phyloP scores from a whole-genome alignment of 2,329 filamentous ascomycete genomes.

The Microcera coccophila region DNA sequence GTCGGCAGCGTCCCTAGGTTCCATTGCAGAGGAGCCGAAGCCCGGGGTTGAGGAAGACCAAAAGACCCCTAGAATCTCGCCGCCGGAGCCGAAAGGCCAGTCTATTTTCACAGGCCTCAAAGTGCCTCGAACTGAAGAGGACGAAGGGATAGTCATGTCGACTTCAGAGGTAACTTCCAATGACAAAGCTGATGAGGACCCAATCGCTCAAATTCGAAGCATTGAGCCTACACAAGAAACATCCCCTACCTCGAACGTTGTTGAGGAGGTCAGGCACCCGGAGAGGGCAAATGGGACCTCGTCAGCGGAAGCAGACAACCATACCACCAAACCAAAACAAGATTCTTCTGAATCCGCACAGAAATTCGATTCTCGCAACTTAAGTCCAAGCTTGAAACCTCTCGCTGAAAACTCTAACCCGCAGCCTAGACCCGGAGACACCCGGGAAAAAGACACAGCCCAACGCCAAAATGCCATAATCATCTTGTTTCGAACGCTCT shows the following conservation, averaged over 20 bases:
- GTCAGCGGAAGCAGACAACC: background rate
- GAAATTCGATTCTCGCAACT: too few relatives aligned
- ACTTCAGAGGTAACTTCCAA: conserved; percentile 17
- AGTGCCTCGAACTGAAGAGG: conserved; percentile 35
- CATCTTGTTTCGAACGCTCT: background rate
- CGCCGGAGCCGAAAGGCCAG: conserved; percentile 20
- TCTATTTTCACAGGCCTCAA: conserved; percentile 16
- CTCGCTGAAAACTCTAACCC: too few relatives aligned
- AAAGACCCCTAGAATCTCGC: conserved; percentile 16
- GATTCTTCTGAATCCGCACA: background rate
- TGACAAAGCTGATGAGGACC: conserved; percentile 9
- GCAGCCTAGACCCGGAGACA: too few relatives aligned
- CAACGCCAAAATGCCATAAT: too few relatives aligned
- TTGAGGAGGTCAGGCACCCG: background rate
- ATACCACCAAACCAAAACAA: background rate
- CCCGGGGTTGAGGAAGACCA: conserved; percentile 8
- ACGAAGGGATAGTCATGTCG: conserved; percentile 39
- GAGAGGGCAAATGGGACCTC: background rate
- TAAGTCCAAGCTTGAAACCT: too few relatives aligned
- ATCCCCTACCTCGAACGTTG: conserved; percentile 1
- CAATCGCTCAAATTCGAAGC: conserved; percentile 16
- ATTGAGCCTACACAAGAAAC: conserved; percentile 7
- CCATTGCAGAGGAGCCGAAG: conserved; percentile 45
- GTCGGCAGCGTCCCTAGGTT: conserved; percentile 41
- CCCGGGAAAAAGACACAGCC: too few relatives aligned